Evolutionary conservation across 2,329 filamentous ascomycete genomes (phyloP).

Genomic region (Bertia moriformis): DNA sequence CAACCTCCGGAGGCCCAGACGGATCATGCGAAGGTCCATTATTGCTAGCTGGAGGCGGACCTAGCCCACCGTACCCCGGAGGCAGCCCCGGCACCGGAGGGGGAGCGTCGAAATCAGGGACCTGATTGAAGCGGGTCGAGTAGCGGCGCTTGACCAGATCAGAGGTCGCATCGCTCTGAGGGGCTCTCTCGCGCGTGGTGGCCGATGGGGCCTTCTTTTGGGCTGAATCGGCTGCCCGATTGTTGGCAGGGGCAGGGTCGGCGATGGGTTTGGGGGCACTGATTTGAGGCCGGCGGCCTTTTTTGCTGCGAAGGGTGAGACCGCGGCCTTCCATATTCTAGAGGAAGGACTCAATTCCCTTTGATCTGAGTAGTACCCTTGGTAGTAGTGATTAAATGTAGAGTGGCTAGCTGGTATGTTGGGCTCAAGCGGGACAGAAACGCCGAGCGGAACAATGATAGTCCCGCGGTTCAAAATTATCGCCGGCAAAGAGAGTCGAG

Average conservation of each 20-base stretch:
- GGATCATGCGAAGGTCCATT: slow-evolving; percentile 3
- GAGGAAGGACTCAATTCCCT: no score
- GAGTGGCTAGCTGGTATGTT: neutral
- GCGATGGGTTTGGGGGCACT: slow-evolving; percentile 51
- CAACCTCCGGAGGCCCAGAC: slow-evolving; percentile 29
- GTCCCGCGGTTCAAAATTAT: slow-evolving; percentile 16
- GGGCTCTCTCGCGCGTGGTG: neutral
- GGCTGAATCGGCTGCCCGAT: slow-evolving; percentile 14
- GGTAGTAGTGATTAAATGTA: slow-evolving; percentile 2
- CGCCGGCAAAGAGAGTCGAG: slow-evolving; percentile 4
- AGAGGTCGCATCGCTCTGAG: slow-evolving; percentile 28
- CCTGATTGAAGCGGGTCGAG: slow-evolving; percentile 76
- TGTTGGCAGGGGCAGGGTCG: slow-evolving; percentile 39
- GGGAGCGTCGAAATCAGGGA: slow-evolving; percentile 55
- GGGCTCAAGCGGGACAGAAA: slow-evolving; percentile 13
- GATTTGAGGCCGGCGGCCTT: slow-evolving; percentile 33
- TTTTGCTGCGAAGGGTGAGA: slow-evolving; percentile 46
- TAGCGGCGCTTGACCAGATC: slow-evolving; percentile 91
- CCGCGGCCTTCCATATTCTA: slow-evolving; percentile 26
- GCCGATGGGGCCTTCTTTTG: slow-evolving; percentile 6
- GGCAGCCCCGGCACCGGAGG: slow-evolving; percentile 59
- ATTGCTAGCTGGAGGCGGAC: slow-evolving; percentile 1
- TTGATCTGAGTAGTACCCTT: slow-evolving; percentile 44
- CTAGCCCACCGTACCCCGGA: slow-evolving; percentile 13
- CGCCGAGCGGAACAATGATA: slow-evolving; percentile 19